Conservation (phyloP, 306 rosid species). For the Cicer cuneatum region DNA sequence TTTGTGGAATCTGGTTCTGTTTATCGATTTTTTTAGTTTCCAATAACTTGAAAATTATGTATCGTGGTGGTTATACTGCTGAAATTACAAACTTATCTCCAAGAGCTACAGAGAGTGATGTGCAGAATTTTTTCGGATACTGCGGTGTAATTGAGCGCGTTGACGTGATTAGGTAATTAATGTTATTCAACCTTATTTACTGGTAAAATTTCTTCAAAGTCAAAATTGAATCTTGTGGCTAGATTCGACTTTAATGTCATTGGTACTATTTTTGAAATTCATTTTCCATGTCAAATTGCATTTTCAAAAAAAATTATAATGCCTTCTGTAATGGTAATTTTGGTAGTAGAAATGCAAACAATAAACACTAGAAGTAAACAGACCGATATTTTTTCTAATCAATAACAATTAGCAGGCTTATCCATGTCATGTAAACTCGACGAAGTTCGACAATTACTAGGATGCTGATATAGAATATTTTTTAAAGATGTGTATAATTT, state of each 20-base stretch:
- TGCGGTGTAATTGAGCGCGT: constrained; percentile 80
- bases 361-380: no score
- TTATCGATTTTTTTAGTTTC: constrained; percentile 35
- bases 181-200: constrained; percentile 38
- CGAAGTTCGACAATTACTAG: background rate
- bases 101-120: constrained; percentile 73
- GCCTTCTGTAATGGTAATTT: no score
- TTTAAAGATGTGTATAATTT: constrained; percentile 15
- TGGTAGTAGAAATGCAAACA: no score
- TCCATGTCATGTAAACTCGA: background rate
- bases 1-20: constrained; percentile 37
- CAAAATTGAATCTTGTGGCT: constrained; percentile 1
- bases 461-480: constrained; percentile 21
- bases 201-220: constrained; percentile 22
- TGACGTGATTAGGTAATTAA: constrained; percentile 78
- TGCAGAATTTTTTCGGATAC: constrained; percentile 69
- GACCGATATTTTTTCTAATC: background rate
- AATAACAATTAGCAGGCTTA: constrained; percentile 25
- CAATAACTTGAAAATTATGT: constrained; percentile 54
- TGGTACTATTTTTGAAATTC: background rate
- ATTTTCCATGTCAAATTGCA: background rate
- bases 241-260: constrained; percentile 12
- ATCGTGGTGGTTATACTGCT: constrained; percentile 72
- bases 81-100: constrained; percentile 82
- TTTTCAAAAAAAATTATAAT: no score